These are phyloP conservation scores for Boechera divaricarpa DNA, from an alignment of 345 rosid species.

Conservation along the genomic window DNA sequence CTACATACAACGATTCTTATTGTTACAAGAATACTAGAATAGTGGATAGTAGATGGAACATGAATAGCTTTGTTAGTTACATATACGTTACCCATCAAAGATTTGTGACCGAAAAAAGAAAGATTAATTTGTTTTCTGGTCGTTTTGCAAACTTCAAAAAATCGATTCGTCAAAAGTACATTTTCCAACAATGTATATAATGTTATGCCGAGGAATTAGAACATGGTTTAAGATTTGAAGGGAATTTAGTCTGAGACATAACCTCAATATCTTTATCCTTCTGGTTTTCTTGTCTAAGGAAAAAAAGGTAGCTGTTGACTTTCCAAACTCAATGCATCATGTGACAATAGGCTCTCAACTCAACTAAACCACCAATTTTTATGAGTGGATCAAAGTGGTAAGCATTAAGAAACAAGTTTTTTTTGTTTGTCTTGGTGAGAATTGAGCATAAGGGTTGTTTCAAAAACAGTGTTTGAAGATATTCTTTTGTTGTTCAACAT, in stretches of 20 bases:
- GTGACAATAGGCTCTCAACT: slow-evolving; percentile 16
- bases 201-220: slow-evolving; percentile 11
- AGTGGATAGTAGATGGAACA: neutral
- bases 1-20: neutral
- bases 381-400: slow-evolving; percentile 44
- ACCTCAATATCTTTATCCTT: slow-evolving; percentile 14
- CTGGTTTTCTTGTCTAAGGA: slow-evolving; percentile 31
- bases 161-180: no score
- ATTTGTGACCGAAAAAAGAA: neutral
- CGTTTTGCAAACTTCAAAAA: no score
- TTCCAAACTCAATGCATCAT: slow-evolving; percentile 15
- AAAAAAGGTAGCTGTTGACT: slow-evolving; percentile 38
- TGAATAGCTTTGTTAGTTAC: slow-evolving; percentile 10
- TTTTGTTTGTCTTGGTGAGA: slow-evolving; percentile 10
- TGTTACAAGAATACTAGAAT: slow-evolving; percentile 8
- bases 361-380: slow-evolving; percentile 22
- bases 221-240: slow-evolving; percentile 4
- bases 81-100: neutral
- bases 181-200: neutral
- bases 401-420: slow-evolving; percentile 34
- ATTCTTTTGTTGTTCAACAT: slow-evolving; percentile 41
- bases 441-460: slow-evolving; percentile 34
- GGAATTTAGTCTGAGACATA: slow-evolving; percentile 21
- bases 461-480: slow-evolving; percentile 36
- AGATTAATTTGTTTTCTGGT: neutral